Evolutionary conservation across 2,329 filamentous ascomycete genomes (phyloP).

Genomic region (Pseudogymnoascus sp.): DNA sequence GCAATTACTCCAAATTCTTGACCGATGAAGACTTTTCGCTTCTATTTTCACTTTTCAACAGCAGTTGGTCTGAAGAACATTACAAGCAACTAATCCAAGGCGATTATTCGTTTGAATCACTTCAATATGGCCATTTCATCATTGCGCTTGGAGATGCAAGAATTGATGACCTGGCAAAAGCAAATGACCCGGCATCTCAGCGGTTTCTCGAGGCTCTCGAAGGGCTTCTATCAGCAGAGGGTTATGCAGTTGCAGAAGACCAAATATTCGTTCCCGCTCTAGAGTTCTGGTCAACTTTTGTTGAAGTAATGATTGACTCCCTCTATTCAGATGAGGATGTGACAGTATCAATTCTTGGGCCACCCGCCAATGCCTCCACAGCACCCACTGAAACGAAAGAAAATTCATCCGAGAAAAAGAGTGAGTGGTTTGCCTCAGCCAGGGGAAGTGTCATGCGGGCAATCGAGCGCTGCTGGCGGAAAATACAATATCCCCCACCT

Average conservation of each 20-base stretch:
- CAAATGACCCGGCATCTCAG: slow-evolving; percentile 39
- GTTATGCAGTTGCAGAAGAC: slow-evolving; percentile 64
- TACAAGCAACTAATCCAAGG: slow-evolving; percentile 50
- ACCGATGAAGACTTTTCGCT: slow-evolving; percentile 49
- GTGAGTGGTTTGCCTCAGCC: slow-evolving; percentile 50
- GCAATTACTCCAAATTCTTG: slow-evolving; percentile 58
- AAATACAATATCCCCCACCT: slow-evolving; percentile 59
- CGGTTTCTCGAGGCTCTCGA: slow-evolving; percentile 52
- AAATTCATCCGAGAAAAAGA: slow-evolving; percentile 28
- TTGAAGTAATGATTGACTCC: slow-evolving; percentile 59
- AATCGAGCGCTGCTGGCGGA: slow-evolving; percentile 59
- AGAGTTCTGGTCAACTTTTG: slow-evolving; percentile 75
- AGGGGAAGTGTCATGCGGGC: slow-evolving; percentile 55
- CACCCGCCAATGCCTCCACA: background rate
- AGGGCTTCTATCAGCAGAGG: slow-evolving; percentile 57
- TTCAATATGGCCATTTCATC: slow-evolving; percentile 61
- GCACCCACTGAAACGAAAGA: slow-evolving; percentile 6
- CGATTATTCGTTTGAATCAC: slow-evolving; percentile 55
- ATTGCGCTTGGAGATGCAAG: slow-evolving; percentile 63
- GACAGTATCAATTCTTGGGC: background rate
- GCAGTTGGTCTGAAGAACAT: slow-evolving; percentile 49
- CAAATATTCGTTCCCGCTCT: slow-evolving; percentile 66
- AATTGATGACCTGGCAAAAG: slow-evolving; percentile 51
- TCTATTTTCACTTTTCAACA: slow-evolving; percentile 53
- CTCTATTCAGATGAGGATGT: slow-evolving; percentile 42